Conservation (phyloP, 2,329 filamentous ascomycete genomes). For the Penicillium vulpinum region DNA sequence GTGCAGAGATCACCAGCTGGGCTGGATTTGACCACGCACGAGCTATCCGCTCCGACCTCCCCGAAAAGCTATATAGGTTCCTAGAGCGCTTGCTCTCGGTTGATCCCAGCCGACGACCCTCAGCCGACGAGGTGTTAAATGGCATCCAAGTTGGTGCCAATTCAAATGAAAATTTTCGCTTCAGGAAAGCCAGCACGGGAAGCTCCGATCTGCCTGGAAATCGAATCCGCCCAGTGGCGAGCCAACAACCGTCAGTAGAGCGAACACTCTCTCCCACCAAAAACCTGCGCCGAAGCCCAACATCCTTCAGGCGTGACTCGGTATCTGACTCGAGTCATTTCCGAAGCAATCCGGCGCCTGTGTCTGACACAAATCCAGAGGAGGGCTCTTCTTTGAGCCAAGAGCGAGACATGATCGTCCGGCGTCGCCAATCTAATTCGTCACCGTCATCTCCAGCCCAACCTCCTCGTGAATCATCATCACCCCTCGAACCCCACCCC, state of each 20-base stretch:
- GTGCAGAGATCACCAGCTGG: constrained; percentile 85
- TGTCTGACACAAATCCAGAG: constrained; percentile 16
- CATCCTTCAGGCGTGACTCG: constrained; percentile 27
- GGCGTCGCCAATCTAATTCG: constrained; percentile 30
- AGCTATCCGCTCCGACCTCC: constrained; percentile 75
- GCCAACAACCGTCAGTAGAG: constrained; percentile 31
- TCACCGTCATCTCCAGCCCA: constrained; percentile 28
- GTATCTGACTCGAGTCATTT: constrained; percentile 27
- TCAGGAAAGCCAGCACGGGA: constrained; percentile 34
- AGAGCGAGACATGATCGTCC: constrained; percentile 36
- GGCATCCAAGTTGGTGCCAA: constrained; percentile 69
- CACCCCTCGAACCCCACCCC: neutral
- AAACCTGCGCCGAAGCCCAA: constrained; percentile 21
- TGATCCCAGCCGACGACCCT: constrained; percentile 73
- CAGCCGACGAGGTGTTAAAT: constrained; percentile 78
- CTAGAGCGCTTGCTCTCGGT: constrained; percentile 78
- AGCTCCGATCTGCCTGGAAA: constrained; percentile 35
- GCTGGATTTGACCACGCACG: constrained; percentile 78
- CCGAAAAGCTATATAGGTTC: constrained; percentile 79
- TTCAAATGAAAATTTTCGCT: constrained; percentile 48
- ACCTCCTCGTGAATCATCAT: constrained; percentile 13
- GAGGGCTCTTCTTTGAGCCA: constrained; percentile 24
- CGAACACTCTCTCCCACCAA: constrained; percentile 33
- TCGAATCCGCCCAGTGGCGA: constrained; percentile 45
- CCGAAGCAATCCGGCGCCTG: constrained; percentile 15